phyloP scores from a whole-genome alignment of 176 grass and related monocot genomes.

The Cocos nucifera region DNA sequence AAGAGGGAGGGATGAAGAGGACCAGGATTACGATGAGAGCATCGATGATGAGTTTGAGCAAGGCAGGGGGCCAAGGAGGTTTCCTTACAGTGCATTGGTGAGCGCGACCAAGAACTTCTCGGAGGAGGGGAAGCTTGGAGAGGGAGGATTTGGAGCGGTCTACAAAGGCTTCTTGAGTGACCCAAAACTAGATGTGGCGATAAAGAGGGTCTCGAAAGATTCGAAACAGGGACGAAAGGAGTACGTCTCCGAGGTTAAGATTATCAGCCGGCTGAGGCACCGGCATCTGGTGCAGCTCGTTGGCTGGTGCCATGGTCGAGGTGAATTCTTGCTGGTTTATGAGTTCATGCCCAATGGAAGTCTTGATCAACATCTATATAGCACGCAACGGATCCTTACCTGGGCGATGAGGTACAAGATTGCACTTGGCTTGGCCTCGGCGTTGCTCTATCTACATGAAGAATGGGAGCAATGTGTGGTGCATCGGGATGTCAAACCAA shows the following conservation, averaged over 20 bases:
- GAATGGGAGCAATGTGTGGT: slow-evolving; percentile 72
- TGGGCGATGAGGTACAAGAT: slow-evolving; percentile 48
- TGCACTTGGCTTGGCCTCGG: slow-evolving; percentile 34
- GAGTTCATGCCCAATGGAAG: slow-evolving; percentile 69
- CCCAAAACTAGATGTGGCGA: slow-evolving; percentile 37
- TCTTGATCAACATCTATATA: slow-evolving; percentile 45
- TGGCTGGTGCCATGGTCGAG: slow-evolving; percentile 55
- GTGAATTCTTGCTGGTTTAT: slow-evolving; percentile 18
- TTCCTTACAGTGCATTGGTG: slow-evolving; percentile 34
- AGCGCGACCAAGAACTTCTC: slow-evolving; percentile 35
- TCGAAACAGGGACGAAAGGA: slow-evolving; percentile 58
- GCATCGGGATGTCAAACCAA: slow-evolving; percentile 56
- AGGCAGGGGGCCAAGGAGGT: slow-evolving; percentile 47
- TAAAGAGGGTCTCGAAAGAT: slow-evolving; percentile 55
- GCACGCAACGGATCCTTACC: slow-evolving; percentile 10
- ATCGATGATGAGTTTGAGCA: slow-evolving; percentile 35
- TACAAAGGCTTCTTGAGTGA: slow-evolving; percentile 42
- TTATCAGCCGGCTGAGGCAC: slow-evolving; percentile 61
- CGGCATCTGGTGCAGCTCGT: slow-evolving; percentile 59
- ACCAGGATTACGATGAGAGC: slow-evolving; percentile 19
- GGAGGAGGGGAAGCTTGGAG: slow-evolving; percentile 51
- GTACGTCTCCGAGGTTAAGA: slow-evolving; percentile 70
- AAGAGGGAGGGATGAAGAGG: slow-evolving; percentile 17
- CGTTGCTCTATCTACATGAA: slow-evolving; percentile 59
- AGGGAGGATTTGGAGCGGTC: slow-evolving; percentile 61